Base-by-base conservation (phyloP, 441 rosid genomes). In the Pelargonium cotyledonis region DNA sequence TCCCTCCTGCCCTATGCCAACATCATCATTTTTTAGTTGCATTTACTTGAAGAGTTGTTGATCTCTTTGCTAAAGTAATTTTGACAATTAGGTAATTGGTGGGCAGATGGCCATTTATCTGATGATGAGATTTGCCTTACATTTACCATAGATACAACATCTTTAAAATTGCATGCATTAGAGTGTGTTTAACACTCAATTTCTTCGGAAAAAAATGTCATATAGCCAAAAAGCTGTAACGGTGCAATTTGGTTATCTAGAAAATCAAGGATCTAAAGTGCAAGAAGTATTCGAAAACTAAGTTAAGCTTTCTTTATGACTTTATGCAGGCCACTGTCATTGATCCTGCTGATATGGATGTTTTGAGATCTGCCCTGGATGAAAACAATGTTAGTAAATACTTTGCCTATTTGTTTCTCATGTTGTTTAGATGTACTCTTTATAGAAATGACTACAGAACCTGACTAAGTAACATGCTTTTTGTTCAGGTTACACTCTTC, bases 331-430 rank as follows among this genome's bases (percentile, higher is more conserved):
- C 89, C 66, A 87, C 96, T 11, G 92, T 91, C 75, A 90, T 95
- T 76, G 97, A 91, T 77, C 99, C 99, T 68, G 98, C 97, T 64
- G 99, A 95, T 77, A 79, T 89, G 43, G 81, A 76, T 38, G 92
- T 88, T 66, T 78, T 92, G 82, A 88, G 88, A 79, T 77, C 89
- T 70, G 89, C 92, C 3, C 90, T 95, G 57, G 80, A 85, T 67
- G 74, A 84, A 63, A 69, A 89, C 76, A 84, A 95, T 61, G 99
- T 94, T 65, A 68, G 93, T 83, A 41, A 40, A 4, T 58, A 9
- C 11, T 19, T 19, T 21, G 14, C 31, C 2, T 35, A 35, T 47
- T 21, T 58, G 31, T 7, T 58, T 0, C 38, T 12, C 35, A 53
- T 16, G 18, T 76, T 74, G 18, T 70, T 4, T 57, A 65, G 21